phyloP scores from a whole-genome alignment of 2,329 filamentous ascomycete species.

The Lojkania enalia region DNA sequence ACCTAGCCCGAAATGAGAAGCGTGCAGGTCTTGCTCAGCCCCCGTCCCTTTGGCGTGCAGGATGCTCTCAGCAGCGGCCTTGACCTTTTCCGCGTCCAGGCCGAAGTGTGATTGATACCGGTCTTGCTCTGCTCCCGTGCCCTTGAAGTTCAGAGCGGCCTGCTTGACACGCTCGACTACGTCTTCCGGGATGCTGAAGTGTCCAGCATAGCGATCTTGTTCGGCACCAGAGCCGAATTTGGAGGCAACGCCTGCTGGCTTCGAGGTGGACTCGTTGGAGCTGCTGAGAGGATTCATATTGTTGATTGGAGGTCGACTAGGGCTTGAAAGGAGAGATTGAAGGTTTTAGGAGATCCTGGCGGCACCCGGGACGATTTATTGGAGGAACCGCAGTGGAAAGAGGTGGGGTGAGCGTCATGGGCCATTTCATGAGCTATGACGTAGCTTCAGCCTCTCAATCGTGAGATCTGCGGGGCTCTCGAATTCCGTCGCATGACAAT shows the following conservation, averaged over 20 bases:
- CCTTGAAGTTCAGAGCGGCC: constrained; percentile 5
- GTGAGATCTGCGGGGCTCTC: no score
- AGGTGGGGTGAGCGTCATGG: no score
- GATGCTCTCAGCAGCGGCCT: constrained; percentile 27
- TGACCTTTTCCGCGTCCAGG: constrained; percentile 29
- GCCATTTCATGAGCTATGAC: no score
- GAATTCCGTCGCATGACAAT: no score
- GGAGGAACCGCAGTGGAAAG: no score
- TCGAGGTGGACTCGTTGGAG: constrained; percentile 8
- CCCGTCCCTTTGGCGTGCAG: constrained; percentile 25
- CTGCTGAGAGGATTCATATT: constrained; percentile 19
- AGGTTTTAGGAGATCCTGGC: no score
- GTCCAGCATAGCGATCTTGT: constrained; percentile 36
- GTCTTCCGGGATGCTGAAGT: constrained; percentile 26
- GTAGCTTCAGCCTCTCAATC: no score
- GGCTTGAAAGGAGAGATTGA: no score
- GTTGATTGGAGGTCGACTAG: not conserved
- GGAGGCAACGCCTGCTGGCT: constrained; percentile 12
- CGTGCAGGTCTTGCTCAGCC: constrained; percentile 28
- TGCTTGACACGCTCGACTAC: constrained; percentile 6
- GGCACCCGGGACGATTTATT: no score
- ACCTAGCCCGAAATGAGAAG: constrained; percentile 27
- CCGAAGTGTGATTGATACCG: constrained; percentile 36
- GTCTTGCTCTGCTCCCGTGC: constrained; percentile 27
- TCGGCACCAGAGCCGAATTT: constrained; percentile 35